Base-by-base conservation (phyloP, 768 basidiomycete genomes). In the Candolleomyces eurysporus region DNA sequence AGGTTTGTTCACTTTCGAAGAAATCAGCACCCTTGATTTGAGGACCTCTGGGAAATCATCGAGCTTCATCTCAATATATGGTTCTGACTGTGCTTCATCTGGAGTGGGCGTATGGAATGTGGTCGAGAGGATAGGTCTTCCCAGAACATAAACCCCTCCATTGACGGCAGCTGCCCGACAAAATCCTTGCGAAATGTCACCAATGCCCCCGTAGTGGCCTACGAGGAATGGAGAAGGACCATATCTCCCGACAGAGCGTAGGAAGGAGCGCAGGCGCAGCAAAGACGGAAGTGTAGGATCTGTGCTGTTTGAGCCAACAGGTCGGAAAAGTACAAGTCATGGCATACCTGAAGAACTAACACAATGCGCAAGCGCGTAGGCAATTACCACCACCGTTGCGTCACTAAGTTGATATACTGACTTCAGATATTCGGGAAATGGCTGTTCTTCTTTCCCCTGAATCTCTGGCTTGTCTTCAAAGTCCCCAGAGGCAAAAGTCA, bases 171-270 rank as follows among this genome's bases (percentile, higher is more conserved):
- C 81, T 21, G 90, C 85, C 16, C 95, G 92, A 69, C 86, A 89
- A 67, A 91, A 98, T 2, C 95, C 96, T 73, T 98, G 96, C 0
- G 91, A 84, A 11, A 98, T 86, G 68, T 98, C 96, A 5, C 96
- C 96, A 0, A 89, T 80, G 19, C 94, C 92, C 17, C 96, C 96
- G 70, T 97, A 98, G 66, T 97, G 94, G 0, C 94, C 94, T n/a
- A 98, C 80, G 16, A 98, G 83, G 76, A 94, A 98, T 1, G 95
- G 87, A 73, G 82, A 72, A 3, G 81, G 69, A 3, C 96, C 96
- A 68, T 97, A 98, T 32, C 92, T 82, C 3, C 96, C 95, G 17
- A 86, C 75, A 0, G 94, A 92, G 52, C 80, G 86, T 14, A 98
- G 78, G 69, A 91, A 94, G 22, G 79, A 75, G 7, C 87, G 84